phyloP scores from a whole-genome alignment of 768 basidiomycete species.

The Kwoniella bestiolae region DNA sequence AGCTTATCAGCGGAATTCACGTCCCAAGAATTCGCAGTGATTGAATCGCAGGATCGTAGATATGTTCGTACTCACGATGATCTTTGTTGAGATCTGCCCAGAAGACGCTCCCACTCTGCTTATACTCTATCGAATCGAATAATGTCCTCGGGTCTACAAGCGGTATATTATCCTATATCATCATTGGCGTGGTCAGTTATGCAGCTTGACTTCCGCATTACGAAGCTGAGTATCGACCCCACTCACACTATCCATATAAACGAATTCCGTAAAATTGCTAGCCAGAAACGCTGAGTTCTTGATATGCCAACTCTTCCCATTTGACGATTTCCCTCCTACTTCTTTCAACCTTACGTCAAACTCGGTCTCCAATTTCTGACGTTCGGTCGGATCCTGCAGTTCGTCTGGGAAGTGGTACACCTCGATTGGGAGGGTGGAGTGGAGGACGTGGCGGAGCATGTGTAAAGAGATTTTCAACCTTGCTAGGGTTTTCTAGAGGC shows the following conservation, averaged over 20 bases:
- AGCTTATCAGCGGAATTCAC: neutral
- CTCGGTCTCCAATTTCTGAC: conserved; percentile 42
- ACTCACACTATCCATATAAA: conserved; percentile 54
- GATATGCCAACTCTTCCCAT: conserved; percentile 54
- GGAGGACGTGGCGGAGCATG: conserved; percentile 57
- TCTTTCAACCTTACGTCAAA: conserved; percentile 53
- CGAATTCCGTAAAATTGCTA: conserved; percentile 52
- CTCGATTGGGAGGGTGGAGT: conserved; percentile 58
- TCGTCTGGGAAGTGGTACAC: conserved; percentile 60
- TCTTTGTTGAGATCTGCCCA: conserved; percentile 61
- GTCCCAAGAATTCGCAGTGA: neutral
- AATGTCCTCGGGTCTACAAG: conserved; percentile 57
- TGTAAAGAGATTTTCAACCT: conserved; percentile 55
- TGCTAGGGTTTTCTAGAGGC: conserved; percentile 53
- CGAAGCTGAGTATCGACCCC: too few species aligned
- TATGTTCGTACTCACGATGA: conserved; percentile 52
- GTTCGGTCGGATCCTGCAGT: conserved; percentile 41
- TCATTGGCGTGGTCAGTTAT: too few species aligned
- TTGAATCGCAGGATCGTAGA: too few species aligned
- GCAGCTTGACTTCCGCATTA: too few species aligned
- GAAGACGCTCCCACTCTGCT: conserved; percentile 57
- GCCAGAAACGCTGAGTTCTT: conserved; percentile 53
- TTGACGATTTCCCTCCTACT: conserved; percentile 31
- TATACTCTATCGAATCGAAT: conserved; percentile 57
- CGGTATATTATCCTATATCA: conserved; percentile 59